A percentile compares a stretch with the other conserved stretches of the same genome.
phyloP scores from a whole-genome alignment of 768 basidiomycete species.

The Russula emetica region DNA sequence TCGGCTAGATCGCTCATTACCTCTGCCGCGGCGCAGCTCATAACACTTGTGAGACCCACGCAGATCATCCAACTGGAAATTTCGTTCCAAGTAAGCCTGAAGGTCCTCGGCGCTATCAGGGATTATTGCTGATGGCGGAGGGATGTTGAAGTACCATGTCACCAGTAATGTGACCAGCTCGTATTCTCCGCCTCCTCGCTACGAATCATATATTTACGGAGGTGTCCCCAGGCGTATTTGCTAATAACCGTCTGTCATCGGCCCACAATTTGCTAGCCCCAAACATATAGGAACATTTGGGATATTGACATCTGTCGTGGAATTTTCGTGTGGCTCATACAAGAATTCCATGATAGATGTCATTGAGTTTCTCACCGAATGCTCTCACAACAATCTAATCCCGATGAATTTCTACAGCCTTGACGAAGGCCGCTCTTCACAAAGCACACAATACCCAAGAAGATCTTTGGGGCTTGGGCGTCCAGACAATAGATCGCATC shows the following conservation, averaged over 20 bases:
- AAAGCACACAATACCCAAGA: no score
- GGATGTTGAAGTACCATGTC: conserved; percentile 3
- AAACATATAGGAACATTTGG: conserved; percentile 17
- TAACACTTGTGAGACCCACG: conserved; percentile 4
- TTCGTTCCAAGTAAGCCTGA: conserved; percentile 3
- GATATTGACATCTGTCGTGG: conserved; percentile 12
- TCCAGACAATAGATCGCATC: no score
- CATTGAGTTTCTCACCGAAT: background rate
- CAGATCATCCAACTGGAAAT: background rate
- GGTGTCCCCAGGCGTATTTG: no score
- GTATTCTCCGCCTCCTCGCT: conserved; percentile 32
- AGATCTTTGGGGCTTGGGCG: no score
- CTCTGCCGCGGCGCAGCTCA: conserved; percentile 7
- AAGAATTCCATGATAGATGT: no score
- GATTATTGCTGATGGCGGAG: background rate
- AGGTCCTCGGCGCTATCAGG: background rate
- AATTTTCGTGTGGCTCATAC: conserved; percentile 2
- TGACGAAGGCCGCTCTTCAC: no score
- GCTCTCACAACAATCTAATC: background rate
- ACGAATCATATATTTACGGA: conserved; percentile 33
- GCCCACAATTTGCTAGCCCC: conserved; percentile 1
- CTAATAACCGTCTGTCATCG: no score
- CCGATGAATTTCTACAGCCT: background rate
- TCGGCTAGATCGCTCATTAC: conserved; percentile 5
- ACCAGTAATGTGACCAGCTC: conserved; percentile 20